Conservation (phyloP, 768 basidiomycete genomes). For the Pleurotus giganteus region DNA sequence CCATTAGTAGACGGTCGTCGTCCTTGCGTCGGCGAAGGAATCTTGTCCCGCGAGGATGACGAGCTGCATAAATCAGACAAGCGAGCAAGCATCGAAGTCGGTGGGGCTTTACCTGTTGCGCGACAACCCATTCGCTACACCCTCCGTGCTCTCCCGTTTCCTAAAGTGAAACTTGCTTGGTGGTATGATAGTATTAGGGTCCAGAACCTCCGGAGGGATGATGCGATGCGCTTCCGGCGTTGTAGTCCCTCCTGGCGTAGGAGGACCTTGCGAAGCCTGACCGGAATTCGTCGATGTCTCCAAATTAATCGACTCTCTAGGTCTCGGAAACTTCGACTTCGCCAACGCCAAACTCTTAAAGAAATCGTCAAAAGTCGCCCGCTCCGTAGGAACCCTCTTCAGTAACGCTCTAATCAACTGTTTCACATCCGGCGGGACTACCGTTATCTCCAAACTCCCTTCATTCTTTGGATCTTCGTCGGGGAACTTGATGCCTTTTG, state of each 20-base stretch:
- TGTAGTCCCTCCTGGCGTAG: constrained; percentile 36
- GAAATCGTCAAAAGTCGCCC: constrained; percentile 90
- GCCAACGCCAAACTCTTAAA: constrained; percentile 78
- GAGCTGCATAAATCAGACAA: constrained; percentile 14
- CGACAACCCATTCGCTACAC: constrained; percentile 19
- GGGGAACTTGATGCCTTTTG: constrained; percentile 92
- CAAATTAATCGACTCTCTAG: constrained; percentile 28
- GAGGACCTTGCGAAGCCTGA: constrained; percentile 17
- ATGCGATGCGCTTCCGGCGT: constrained; percentile 73
- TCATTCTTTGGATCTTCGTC: constrained; percentile 76
- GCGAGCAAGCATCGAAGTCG: neutral
- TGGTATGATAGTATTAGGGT: constrained; percentile 78
- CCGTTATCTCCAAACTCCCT: constrained; percentile 46
- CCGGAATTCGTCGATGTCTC: neutral
- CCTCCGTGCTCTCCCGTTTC: constrained; percentile 25
- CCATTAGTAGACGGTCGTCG: constrained; percentile 17
- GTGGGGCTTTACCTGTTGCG: constrained; percentile 23
- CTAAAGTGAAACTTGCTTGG: constrained; percentile 80
- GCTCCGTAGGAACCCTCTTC: constrained; percentile 78
- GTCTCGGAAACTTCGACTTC: constrained; percentile 74
- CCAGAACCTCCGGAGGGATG: constrained; percentile 78
- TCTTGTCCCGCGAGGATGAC: constrained; percentile 21
- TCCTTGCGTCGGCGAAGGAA: constrained; percentile 20
- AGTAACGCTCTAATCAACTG: constrained; percentile 80
- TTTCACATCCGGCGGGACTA: constrained; percentile 83